Conservation (phyloP, 2,329 filamentous ascomycete genomes). For the Ophiostoma tasmaniense region DNA sequence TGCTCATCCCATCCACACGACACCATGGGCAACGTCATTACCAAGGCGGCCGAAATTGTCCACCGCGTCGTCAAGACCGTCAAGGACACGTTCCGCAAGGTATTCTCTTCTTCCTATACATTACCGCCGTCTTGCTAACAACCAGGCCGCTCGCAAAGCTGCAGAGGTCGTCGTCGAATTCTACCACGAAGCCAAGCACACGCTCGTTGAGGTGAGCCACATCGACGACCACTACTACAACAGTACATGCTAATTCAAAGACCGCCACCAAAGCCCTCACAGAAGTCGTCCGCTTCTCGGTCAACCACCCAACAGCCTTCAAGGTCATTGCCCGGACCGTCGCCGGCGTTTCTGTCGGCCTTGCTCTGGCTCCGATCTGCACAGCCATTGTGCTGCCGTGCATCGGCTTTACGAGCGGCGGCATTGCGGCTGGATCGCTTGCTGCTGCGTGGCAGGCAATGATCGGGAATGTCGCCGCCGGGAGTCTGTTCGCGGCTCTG, state of each 20-base stretch:
- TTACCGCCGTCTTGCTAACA: not conserved
- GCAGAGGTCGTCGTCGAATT: not conserved
- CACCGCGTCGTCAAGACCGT: not conserved
- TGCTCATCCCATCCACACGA: not conserved
- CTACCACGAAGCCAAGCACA: not conserved
- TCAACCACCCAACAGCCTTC: not conserved
- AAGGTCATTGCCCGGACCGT: not conserved
- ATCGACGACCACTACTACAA: not conserved
- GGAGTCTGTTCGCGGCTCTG: not conserved
- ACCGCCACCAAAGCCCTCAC: not conserved
- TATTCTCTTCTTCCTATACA: no score
- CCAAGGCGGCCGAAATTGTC: not conserved
- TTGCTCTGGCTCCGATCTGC: not conserved
- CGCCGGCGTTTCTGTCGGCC: not conserved
- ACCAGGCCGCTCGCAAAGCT: not conserved
- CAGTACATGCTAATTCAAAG: not conserved
- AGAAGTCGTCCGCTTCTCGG: not conserved
- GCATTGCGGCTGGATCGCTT: not conserved
- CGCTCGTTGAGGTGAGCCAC: not conserved
- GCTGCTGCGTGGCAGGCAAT: not conserved
- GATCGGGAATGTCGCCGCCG: not conserved
- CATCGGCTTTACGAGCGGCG: not conserved
- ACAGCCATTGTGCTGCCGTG: not conserved
- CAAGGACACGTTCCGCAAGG: not conserved
- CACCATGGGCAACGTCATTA: not conserved